A percentile compares a stretch with the other conserved stretches of the same genome.
Conservation (phyloP, 2,329 filamentous ascomycete genomes). For the Dactylellina parvicollis region DNA sequence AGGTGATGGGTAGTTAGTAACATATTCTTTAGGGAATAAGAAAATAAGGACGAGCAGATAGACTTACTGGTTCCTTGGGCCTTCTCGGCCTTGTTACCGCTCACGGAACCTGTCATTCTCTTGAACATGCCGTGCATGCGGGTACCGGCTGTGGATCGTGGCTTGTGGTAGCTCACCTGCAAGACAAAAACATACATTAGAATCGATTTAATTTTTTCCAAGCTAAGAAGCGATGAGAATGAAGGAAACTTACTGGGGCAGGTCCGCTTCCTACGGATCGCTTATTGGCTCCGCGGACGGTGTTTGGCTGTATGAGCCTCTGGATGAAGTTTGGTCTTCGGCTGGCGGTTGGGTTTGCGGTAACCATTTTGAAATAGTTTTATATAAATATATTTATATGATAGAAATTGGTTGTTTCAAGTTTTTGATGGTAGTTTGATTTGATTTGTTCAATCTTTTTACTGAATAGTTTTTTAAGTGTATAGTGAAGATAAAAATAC, state of each 20-base stretch:
- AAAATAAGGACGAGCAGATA: background rate
- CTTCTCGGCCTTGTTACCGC: constrained; percentile 45
- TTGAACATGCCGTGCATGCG: constrained; percentile 51
- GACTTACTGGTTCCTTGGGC: constrained; percentile 43
- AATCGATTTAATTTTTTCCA: too few species aligned
- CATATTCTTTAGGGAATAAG: background rate
- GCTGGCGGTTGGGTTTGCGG: constrained; percentile 35
- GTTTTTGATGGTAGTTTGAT: background rate
- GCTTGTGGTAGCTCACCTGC: constrained; percentile 46
- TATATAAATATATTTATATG: constrained; percentile 7
- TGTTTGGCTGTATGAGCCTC: constrained; percentile 36
- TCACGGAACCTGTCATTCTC: constrained; percentile 43
- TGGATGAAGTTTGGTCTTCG: constrained; percentile 50
- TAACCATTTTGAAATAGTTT: constrained; percentile 43
- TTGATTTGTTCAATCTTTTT: background rate
- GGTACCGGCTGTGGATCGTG: constrained; percentile 44
- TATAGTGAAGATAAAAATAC: constrained; percentile 5
- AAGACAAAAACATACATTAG: constrained; percentile 9
- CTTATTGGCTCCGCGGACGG: constrained; percentile 44
- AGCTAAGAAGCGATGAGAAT: too few species aligned
- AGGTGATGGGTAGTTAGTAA: background rate
- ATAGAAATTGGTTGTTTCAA: constrained; percentile 1
- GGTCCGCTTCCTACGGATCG: constrained; percentile 44
- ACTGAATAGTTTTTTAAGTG: constrained; percentile 1
- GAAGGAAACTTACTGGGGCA: constrained; percentile 34